phyloP scores from a whole-genome alignment of 768 basidiomycete genomes.

The Mycena amicta region DNA sequence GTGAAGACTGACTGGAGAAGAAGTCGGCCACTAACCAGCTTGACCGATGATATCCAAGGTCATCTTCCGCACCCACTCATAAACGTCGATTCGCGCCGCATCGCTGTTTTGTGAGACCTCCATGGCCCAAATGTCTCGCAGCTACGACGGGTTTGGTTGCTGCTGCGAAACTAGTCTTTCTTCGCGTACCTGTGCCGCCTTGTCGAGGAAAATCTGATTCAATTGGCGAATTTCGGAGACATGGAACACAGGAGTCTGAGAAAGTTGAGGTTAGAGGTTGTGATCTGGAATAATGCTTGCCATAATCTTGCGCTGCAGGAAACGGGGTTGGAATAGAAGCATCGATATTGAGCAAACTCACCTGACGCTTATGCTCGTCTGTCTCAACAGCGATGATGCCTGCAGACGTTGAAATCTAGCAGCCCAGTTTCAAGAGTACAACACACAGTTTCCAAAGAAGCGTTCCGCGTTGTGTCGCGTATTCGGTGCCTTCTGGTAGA shows the following conservation, averaged over 20 bases:
- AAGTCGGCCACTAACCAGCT: background rate
- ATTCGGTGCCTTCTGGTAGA: background rate
- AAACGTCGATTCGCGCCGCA: background rate
- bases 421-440: background rate
- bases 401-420: background rate
- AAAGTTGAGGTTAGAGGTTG: too few relatives aligned
- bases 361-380: background rate
- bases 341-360: background rate
- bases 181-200: background rate
- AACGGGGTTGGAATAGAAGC: too few relatives aligned
- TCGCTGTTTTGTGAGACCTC: background rate
- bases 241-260: background rate
- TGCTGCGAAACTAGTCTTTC: too few relatives aligned
- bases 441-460: background rate
- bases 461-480: background rate
- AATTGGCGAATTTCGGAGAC: background rate
- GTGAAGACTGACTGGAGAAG: background rate
- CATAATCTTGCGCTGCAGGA: too few relatives aligned
- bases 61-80: background rate
- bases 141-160: background rate
- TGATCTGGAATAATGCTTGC: too few relatives aligned
- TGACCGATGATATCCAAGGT: conserved; percentile 1
- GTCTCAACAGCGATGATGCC: background rate
- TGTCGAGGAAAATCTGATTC: background rate
- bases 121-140: conserved; percentile 1